These are phyloP conservation scores for Dryas drummondii DNA, from an alignment of 306 rosid species.

Conservation along the genomic window DNA sequence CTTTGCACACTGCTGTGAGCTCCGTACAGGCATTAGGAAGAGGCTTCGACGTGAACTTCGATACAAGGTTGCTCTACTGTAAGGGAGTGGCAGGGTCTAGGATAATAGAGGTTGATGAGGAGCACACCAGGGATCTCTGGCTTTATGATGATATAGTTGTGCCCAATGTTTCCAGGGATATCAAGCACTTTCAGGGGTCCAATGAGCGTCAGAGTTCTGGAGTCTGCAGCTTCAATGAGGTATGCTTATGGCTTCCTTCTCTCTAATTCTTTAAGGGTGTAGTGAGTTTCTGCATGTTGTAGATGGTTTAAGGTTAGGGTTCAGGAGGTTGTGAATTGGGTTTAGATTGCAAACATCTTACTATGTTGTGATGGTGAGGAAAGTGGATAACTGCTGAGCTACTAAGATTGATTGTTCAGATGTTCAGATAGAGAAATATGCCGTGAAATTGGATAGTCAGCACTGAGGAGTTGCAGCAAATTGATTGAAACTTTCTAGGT, in stretches of 20 bases:
- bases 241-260: slow-evolving; percentile 8
- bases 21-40: slow-evolving; percentile 88
- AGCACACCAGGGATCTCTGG: slow-evolving; percentile 51
- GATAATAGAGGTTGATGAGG: slow-evolving; percentile 62
- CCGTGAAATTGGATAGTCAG: neutral
- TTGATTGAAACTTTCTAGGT: neutral
- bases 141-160: slow-evolving; percentile 64
- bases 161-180: slow-evolving; percentile 70
- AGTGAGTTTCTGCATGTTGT: slow-evolving; percentile 3
- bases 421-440: slow-evolving; percentile 3
- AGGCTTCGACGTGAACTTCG: slow-evolving; percentile 89
- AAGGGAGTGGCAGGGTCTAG: slow-evolving; percentile 80
- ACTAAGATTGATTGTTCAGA: neutral
- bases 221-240: slow-evolving; percentile 73
- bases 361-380: neutral
- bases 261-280: neutral
- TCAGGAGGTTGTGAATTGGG: neutral
- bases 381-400: neutral
- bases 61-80: slow-evolving; percentile 87
- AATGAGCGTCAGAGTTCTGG: slow-evolving; percentile 61
- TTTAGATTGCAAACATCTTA: neutral
- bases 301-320: neutral
- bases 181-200: slow-evolving; percentile 44
- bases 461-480: neutral
- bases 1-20: slow-evolving; percentile 80